These are phyloP conservation scores for Epichloe amarillans DNA, from an alignment of 2,329 filamentous ascomycete genomes.

Conservation along the genomic window DNA sequence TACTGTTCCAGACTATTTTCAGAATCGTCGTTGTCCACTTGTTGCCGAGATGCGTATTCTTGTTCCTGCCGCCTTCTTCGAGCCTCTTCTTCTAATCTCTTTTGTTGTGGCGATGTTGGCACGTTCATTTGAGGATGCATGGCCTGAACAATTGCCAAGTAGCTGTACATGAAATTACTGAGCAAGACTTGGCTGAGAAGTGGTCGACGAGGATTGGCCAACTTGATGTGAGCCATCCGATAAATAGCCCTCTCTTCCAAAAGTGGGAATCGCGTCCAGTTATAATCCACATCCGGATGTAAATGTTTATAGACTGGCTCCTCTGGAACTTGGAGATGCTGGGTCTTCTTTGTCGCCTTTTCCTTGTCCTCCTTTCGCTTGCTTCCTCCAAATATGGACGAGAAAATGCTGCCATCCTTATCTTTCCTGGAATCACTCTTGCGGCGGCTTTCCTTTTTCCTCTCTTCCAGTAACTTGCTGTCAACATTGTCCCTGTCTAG, in stretches of 20 bases:
- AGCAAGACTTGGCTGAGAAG: constrained; percentile 89
- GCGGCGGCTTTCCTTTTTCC: constrained; percentile 70
- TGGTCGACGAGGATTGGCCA: constrained; percentile 89
- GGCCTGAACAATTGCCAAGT: constrained; percentile 94
- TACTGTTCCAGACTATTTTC: constrained; percentile 37
- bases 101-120: constrained; percentile 67
- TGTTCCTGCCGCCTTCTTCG: constrained; percentile 36
- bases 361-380: constrained; percentile 81
- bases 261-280: constrained; percentile 91
- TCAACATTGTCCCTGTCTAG: constrained; percentile 66
- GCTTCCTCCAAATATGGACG: constrained; percentile 78
- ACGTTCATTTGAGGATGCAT: constrained; percentile 96
- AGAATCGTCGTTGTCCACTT: constrained; percentile 31
- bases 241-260: constrained; percentile 95
- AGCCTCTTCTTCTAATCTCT: constrained; percentile 43
- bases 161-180: constrained; percentile 99
- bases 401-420: constrained; percentile 86
- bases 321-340: constrained; percentile 64
- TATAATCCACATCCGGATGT: constrained; percentile 83
- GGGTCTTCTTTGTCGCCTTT: constrained; percentile 57
- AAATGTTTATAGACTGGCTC: constrained; percentile 60
- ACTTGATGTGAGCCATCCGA: constrained; percentile 95
- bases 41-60: constrained; percentile 33
- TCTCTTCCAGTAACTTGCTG: constrained; percentile 62
- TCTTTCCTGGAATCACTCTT: constrained; percentile 78